Base-by-base conservation (phyloP, 2,329 filamentous ascomycete genomes). In the Purpureocillium takamizusanense region DNA sequence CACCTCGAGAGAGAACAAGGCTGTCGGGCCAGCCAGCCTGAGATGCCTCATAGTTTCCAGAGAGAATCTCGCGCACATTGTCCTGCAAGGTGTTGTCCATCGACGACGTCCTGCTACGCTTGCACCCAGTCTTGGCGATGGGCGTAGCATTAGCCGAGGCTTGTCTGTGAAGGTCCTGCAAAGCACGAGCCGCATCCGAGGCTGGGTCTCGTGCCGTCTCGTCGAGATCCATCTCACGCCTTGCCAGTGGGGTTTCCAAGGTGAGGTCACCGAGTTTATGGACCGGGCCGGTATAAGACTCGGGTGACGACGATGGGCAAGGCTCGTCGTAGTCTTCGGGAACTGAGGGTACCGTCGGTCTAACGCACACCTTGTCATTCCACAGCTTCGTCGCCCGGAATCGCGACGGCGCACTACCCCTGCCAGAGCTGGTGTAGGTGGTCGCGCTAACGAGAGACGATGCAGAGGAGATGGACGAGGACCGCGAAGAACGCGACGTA, bases 1-100 rank as follows among this genome's bases (percentile, higher is more conserved):
- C 49, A 35, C 51, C 51, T 10, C 21, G 21, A 35, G 65, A 54
- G 30, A 61, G 65, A 40, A 65, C 54, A 42, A 67, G 49, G 11
- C 56, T 48, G 32, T 62, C 56, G 27, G 64, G 49, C 59, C 63
- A 67, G 13, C 46, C 35, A 39, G 49, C 42, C 23, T 51, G 51
- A 36, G 46, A 44, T 38, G 45, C 43, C 46, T 35, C 35, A 16
- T 62, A 57, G 37, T 52, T 52, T 27, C 54, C 61, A 33, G 61
- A 61, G 21, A 85, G 63, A 48, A 84, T 66, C 37, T 78, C 72
- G 38, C 80, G 76, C 10, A 85, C 80, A 42, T 81, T 80, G 42
- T 83, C 76, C 51, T 84, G 80, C 8, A 81, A 63, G n/a, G 66
- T 60, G 41, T 68, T 63, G 41, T 83, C 78, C 39, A 74, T 66